A percentile compares a stretch with the other conserved stretches of the same genome.
Conservation (phyloP, 805 yeast genomes). For the Starmerella stellata region DNA sequence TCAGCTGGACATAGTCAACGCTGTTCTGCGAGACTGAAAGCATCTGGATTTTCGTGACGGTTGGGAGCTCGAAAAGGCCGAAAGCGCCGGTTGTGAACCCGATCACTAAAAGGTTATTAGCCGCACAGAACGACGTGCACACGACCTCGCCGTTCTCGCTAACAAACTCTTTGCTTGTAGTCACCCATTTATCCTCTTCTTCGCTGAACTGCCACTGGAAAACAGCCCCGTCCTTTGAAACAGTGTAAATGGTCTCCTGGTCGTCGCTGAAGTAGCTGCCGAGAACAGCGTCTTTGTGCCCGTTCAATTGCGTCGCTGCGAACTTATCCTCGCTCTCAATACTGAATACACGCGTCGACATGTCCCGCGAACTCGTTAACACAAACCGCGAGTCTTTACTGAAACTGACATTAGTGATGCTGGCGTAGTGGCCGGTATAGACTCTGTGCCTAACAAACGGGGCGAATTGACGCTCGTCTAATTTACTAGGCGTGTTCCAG, state of each 20-base stretch:
- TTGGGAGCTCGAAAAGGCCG: slow-evolving; percentile 62
- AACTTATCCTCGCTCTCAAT: slow-evolving; percentile 46
- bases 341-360: slow-evolving; percentile 74
- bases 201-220: slow-evolving; percentile 71
- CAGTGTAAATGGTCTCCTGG: slow-evolving; percentile 79
- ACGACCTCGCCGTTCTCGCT: slow-evolving; percentile 49
- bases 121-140: slow-evolving; percentile 70
- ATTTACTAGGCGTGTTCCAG: slow-evolving; percentile 73
- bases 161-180: slow-evolving; percentile 58
- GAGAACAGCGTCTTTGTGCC: slow-evolving; percentile 78
- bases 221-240: slow-evolving; percentile 87
- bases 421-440: slow-evolving; percentile 84
- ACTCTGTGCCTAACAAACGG: slow-evolving; percentile 83
- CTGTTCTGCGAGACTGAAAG: slow-evolving; percentile 83
- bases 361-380: slow-evolving; percentile 70
- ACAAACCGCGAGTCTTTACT: slow-evolving; percentile 78
- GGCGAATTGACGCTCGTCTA: slow-evolving; percentile 82
- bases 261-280: slow-evolving; percentile 72
- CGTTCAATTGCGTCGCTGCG: slow-evolving; percentile 75
- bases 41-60: slow-evolving; percentile 39
- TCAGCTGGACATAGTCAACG: slow-evolving; percentile 63
- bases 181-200: slow-evolving; percentile 46
- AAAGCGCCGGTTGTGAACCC: slow-evolving; percentile 86
- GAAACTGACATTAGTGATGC: slow-evolving; percentile 67
- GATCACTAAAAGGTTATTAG: slow-evolving; percentile 54